Evolutionary conservation across 129 eudicot species (phyloP).

Genomic region (Smallanthus sonchifolius): DNA sequence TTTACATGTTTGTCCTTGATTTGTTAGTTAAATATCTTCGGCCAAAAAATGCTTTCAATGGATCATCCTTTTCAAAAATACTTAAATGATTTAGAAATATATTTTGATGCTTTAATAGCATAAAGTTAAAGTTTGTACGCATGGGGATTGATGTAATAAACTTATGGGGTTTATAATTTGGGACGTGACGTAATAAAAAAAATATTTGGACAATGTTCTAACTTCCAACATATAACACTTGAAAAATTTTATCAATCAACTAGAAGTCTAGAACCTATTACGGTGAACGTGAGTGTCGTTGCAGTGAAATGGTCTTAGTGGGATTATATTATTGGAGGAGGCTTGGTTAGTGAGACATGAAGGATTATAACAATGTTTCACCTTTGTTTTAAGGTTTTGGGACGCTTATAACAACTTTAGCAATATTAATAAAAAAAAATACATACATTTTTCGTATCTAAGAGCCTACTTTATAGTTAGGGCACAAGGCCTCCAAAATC

Average conservation of each 20-base stretch:
- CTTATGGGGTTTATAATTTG: background rate
- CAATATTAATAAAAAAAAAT: background rate
- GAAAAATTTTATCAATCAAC: background rate
- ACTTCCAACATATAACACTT: background rate
- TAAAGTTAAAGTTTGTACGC: background rate
- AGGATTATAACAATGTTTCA: background rate
- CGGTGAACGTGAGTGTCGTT: background rate
- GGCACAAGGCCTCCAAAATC: background rate
- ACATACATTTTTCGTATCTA: background rate
- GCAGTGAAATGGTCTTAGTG: background rate
- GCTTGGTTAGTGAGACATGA: background rate
- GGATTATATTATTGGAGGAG: background rate
- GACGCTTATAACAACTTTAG: background rate
- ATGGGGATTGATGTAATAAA: background rate
- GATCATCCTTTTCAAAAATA: background rate
- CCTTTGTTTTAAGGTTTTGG: background rate
- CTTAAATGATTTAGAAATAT: background rate
- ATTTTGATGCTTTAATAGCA: background rate
- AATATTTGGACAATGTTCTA: background rate
- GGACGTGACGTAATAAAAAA: background rate
- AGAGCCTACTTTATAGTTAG: background rate
- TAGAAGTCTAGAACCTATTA: background rate
- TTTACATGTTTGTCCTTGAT: background rate
- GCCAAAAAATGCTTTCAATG: background rate
- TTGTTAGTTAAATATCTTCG: background rate